Percentiles rank a stretch among this genome's conserved stretches.
phyloP scores from a whole-genome alignment of 2,329 filamentous ascomycete genomes.

The Amauroascus verrucosus region DNA sequence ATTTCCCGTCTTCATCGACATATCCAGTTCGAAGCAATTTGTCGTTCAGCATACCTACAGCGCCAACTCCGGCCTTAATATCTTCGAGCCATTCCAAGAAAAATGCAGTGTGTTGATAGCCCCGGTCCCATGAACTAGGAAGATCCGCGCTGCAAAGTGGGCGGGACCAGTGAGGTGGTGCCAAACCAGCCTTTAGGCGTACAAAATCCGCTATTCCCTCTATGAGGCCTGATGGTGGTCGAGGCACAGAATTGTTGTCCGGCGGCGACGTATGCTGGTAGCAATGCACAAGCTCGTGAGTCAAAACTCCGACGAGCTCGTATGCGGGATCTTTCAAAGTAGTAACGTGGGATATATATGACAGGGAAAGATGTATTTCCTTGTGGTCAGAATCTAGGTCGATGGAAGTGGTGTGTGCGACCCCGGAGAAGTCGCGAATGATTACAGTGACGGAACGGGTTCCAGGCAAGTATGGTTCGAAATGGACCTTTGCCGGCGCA shows the following conservation, averaged over 20 bases:
- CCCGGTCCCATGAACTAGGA: conserved; percentile 65
- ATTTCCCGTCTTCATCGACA: conserved; percentile 16
- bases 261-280: conserved; percentile 65
- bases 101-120: conserved; percentile 84
- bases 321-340: conserved; percentile 24
- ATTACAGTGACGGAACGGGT: conserved; percentile 80
- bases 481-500: conserved; percentile 17
- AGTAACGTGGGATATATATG: conserved; percentile 50
- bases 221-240: conserved; percentile 61
- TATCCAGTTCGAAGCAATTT: conserved; percentile 30
- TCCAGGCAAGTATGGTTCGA: conserved; percentile 40
- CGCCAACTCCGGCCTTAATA: conserved; percentile 56
- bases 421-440: conserved; percentile 66
- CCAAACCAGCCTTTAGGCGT: conserved; percentile 59
- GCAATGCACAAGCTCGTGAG: conserved; percentile 91
- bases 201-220: conserved; percentile 95
- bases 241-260: conserved; percentile 19
- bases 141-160: conserved; percentile 37
- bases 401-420: conserved; percentile 77
- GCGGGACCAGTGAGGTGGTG: conserved; percentile 72
- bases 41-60: conserved; percentile 48
- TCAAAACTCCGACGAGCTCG: conserved; percentile 74
- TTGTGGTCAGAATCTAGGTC: conserved; percentile 80
- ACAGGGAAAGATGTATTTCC: conserved; percentile 77
- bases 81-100: conserved; percentile 79